Conservation (phyloP, 352 stramenopile genomes). For the Phytophthora kernoviae region DNA sequence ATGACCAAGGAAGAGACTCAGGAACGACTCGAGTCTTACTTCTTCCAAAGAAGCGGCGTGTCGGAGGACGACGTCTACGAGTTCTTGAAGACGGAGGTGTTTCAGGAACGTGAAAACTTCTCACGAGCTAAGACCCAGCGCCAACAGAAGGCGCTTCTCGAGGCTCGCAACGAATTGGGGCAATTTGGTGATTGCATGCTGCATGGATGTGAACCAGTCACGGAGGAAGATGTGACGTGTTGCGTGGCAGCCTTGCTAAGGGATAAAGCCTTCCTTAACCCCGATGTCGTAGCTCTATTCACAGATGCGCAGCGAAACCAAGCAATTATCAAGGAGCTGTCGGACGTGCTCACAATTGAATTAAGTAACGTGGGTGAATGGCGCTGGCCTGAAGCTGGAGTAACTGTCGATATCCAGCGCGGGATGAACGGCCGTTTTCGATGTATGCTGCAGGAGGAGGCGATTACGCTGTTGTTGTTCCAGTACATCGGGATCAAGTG, state of each 20-base stretch:
- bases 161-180: conserved; percentile 13
- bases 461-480: conserved; percentile 51
- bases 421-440: conserved; percentile 54
- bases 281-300: conserved; percentile 43
- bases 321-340: conserved; percentile 42
- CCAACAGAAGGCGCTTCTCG: conserved; percentile 27
- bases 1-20: conserved; percentile 47
- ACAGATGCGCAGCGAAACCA: conserved; percentile 36
- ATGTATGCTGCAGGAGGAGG: conserved; percentile 49
- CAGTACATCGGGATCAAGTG: conserved; percentile 49
- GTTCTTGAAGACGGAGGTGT: conserved; percentile 45
- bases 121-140: conserved; percentile 29
- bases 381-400: conserved; percentile 36
- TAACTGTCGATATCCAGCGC: conserved; percentile 42
- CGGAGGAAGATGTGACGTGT: conserved; percentile 24
- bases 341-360: conserved; percentile 54
- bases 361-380: conserved; percentile 50
- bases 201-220: conserved; percentile 16
- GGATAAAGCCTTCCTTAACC: conserved; percentile 34
- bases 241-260: conserved; percentile 37
- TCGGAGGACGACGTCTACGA: conserved; percentile 38
- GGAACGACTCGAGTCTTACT: conserved; percentile 43
- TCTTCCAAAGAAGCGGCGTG: conserved; percentile 38
- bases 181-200: conserved; percentile 36
- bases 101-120: conserved; percentile 26